A percentile compares a stretch with the other conserved stretches of the same genome.
Evolutionary conservation across 2,329 filamentous ascomycete species (phyloP).

Genomic region (Colletotrichum phormii): DNA sequence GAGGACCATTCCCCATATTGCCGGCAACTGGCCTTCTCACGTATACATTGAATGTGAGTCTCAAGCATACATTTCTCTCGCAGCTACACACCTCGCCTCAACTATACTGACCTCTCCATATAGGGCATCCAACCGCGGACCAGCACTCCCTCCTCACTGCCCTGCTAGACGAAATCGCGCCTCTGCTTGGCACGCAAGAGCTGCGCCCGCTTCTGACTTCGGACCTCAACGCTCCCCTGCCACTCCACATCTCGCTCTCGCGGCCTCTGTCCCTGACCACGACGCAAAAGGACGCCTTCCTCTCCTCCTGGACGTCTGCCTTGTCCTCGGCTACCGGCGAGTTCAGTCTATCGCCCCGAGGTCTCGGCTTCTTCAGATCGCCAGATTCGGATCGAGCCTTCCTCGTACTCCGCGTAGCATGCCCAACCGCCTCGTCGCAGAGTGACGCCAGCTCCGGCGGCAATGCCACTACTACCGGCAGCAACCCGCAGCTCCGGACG

Average conservation of each 20-base stretch:
- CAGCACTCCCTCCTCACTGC: constrained; percentile 60
- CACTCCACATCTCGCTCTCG: constrained; percentile 92
- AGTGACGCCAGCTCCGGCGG: constrained; percentile 6
- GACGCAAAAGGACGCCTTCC: constrained; percentile 77
- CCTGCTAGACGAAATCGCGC: constrained; percentile 53
- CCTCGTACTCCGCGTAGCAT: constrained; percentile 76
- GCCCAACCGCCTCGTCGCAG: not conserved
- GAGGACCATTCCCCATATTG: constrained; percentile 83
- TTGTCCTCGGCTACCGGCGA: constrained; percentile 50
- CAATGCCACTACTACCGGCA: constrained; percentile 41
- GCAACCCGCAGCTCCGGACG: constrained; percentile 66
- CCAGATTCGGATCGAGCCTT: constrained; percentile 81
- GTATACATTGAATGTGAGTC: constrained; percentile 90
- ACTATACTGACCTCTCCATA: constrained; percentile 10
- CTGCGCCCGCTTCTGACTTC: constrained; percentile 80
- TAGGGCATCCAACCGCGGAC: constrained; percentile 65
- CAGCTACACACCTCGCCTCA: not conserved
- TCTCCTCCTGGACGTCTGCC: constrained; percentile 61
- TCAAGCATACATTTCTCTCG: not conserved
- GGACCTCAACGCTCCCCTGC: constrained; percentile 80
- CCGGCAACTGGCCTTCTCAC: constrained; percentile 93
- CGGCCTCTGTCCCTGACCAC: constrained; percentile 81
- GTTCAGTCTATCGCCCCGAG: constrained; percentile 54
- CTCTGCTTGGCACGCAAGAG: constrained; percentile 46
- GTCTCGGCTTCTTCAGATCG: constrained; percentile 62